Base-by-base conservation (phyloP, 1,139 yeast genomes). In the Saccharomyces hybrid region DNA sequence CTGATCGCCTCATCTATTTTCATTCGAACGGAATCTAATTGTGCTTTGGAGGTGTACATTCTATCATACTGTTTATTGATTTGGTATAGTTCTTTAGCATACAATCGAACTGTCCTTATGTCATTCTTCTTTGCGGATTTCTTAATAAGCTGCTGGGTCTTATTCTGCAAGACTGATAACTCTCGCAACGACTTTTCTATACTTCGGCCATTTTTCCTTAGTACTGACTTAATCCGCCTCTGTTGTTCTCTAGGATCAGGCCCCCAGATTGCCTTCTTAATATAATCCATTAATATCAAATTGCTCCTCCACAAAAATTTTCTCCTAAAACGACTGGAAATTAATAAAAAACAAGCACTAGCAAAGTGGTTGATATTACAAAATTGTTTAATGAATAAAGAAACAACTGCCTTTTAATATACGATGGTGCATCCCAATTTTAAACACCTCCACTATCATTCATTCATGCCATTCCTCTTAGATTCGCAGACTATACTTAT, bases 241-340 rank as follows among this genome's bases (percentile, higher is more conserved):
- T 86, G 88, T 82, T 89, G 97, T 66, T 93, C 98, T 65, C 85
- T 85, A 49, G 97, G 96, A 69, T 90, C 96, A 0, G 96, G 96
- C 1, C 98, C 99, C 84, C 95, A 91, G 52, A 91, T 83, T 8
- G 91, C 88, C 68, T 84, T 83, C 73, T 88, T 90, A 49, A 91
- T 72, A 65, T 75, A 82, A 62, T 86, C 88, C 93, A 86, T 86
- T 19, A 9, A 38, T 4, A 19, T 6, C 19, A 38, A 4, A 38
- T 19, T 38, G 19, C 12, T 38, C 2, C 26, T 19, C n/a, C 16
- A 24, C 26, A 24, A 38, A 38, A 38, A 19, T 8, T 19, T 21
- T 16, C n/a, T 12, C 42, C 12, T 16, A n/a, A 44, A 44, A 34
- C 19, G 38, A 11, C 12, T 14, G 21, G 14, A 6, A 16, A 12